A percentile compares a stretch with the other conserved stretches of the same genome.
Evolutionary conservation across 2,329 filamentous ascomycete genomes (phyloP).

Genomic region (Teratosphaeria viscida): DNA sequence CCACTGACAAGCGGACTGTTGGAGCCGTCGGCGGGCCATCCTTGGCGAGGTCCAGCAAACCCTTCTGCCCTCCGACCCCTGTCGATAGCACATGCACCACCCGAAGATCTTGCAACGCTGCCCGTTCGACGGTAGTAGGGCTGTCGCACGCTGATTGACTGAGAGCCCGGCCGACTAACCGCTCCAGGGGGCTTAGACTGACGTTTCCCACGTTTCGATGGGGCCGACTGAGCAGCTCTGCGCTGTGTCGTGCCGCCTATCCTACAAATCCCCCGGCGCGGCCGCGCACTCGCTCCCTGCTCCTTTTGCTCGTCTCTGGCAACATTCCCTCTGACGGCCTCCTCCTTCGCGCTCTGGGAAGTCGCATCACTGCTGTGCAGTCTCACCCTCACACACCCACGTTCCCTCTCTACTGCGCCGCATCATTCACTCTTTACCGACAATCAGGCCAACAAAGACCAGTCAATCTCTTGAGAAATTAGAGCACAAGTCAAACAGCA

Average conservation of each 20-base stretch:
- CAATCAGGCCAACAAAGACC: constrained; percentile 8
- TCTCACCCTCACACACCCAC: constrained; percentile 8
- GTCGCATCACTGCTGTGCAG: constrained; percentile 25
- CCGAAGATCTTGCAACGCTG: neutral
- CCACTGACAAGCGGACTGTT: neutral
- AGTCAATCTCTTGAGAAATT: constrained; percentile 14
- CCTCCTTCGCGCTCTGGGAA: constrained; percentile 18
- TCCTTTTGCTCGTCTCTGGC: constrained; percentile 9
- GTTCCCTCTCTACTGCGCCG: constrained; percentile 17
- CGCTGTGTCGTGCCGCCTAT: constrained; percentile 1
- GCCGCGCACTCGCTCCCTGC: constrained; percentile 7
- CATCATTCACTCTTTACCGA: constrained; percentile 16
- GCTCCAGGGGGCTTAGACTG: neutral
- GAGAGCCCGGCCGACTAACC: neutral
- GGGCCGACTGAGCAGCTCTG: constrained; percentile 3
- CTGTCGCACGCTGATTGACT: neutral
- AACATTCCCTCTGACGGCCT: constrained; percentile 14
- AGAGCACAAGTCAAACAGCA: neutral
- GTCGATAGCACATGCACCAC: constrained; percentile 2
- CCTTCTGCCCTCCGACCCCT: neutral
- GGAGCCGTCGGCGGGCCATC: neutral
- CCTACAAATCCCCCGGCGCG: constrained; percentile 6
- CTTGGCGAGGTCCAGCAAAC: neutral
- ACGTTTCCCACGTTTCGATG: constrained; percentile 2
- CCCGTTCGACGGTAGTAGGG: neutral